These are phyloP conservation scores for Rhizodiscina lignyota DNA, from an alignment of 495 filamentous ascomycete genomes.

Conservation along the genomic window DNA sequence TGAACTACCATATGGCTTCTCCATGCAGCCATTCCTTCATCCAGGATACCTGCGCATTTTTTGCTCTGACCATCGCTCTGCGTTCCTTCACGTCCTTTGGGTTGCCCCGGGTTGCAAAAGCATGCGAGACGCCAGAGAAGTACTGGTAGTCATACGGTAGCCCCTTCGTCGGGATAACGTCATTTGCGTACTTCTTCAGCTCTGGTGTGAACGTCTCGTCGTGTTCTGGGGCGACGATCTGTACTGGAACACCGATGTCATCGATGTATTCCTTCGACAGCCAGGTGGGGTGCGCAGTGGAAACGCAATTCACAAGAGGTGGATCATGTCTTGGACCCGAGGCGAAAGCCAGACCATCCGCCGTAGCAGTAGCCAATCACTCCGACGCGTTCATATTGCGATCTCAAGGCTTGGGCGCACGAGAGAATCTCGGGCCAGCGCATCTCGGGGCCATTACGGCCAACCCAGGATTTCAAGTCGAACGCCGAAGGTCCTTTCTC, in stretches of 20 bases:
- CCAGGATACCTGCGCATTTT: conserved; percentile 28
- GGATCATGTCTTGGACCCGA: conserved; percentile 24
- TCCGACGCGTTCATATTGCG: conserved; percentile 22
- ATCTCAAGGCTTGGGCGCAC: conserved; percentile 28
- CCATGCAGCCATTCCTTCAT: conserved; percentile 22
- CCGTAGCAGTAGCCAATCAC: conserved; percentile 47
- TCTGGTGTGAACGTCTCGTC: conserved; percentile 32
- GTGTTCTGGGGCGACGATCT: conserved; percentile 40
- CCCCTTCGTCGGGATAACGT: conserved; percentile 23
- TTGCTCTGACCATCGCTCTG: conserved; percentile 29
- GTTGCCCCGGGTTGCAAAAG: conserved; percentile 30
- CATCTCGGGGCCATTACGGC: conserved; percentile 24
- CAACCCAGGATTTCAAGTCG: conserved; percentile 23
- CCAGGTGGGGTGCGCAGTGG: conserved; percentile 35
- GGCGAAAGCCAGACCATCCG: conserved; percentile 37
- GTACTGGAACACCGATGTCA: conserved; percentile 32
- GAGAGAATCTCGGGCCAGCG: conserved; percentile 37
- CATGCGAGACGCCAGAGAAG: conserved; percentile 37
- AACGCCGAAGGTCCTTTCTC: conserved; percentile 19
- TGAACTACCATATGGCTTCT: too few relatives aligned
- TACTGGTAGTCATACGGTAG: conserved; percentile 40
- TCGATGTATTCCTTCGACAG: conserved; percentile 34
- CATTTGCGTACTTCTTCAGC: conserved; percentile 30
- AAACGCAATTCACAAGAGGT: conserved; percentile 37
- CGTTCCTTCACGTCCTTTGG: conserved; percentile 23